Evolutionary conservation across 2,329 filamentous ascomycete genomes (phyloP).

Genomic region (Coniochaeta prunicola): DNA sequence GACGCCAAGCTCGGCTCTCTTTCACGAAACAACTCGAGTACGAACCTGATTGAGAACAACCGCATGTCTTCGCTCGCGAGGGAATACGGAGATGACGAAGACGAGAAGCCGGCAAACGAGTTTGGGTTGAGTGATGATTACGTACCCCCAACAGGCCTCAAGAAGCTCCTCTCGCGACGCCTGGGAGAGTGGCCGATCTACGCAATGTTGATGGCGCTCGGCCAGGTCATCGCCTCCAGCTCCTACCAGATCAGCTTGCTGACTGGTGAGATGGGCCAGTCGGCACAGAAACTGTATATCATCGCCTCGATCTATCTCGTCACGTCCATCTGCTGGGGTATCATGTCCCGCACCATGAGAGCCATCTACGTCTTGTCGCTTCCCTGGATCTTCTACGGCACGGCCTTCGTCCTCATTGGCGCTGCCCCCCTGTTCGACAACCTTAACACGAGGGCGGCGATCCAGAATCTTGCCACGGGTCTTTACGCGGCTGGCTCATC

Average conservation of each 20-base stretch:
- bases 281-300: slow-evolving; percentile 46
- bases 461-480: slow-evolving; percentile 54
- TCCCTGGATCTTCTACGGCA: slow-evolving; percentile 54
- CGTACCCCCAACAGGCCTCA: slow-evolving; percentile 49
- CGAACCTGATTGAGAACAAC: not conserved
- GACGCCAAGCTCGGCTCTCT: slow-evolving; percentile 30
- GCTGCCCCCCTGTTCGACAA: slow-evolving; percentile 43
- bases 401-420: slow-evolving; percentile 55
- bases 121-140: slow-evolving; percentile 29
- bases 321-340: slow-evolving; percentile 54
- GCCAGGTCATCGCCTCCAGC: slow-evolving; percentile 56
- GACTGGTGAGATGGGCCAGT: slow-evolving; percentile 52
- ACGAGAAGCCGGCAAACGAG: slow-evolving; percentile 15
- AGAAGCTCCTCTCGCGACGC: slow-evolving; percentile 33
- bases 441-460: slow-evolving; percentile 31
- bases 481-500: slow-evolving; percentile 55
- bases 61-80: slow-evolving; percentile 1
- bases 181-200: slow-evolving; percentile 44
- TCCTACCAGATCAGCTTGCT: slow-evolving; percentile 60
- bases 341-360: slow-evolving; percentile 47
- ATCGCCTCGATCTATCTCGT: slow-evolving; percentile 51
- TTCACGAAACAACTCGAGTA: not conserved
- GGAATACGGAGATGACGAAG: slow-evolving; percentile 18
- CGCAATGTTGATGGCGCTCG: slow-evolving; percentile 49
- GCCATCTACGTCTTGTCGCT: slow-evolving; percentile 47